Percentiles rank a stretch among this genome's conserved stretches.
Evolutionary conservation across 2,329 filamentous ascomycete species (phyloP).

Genomic region (Emydomyces testavorans): DNA sequence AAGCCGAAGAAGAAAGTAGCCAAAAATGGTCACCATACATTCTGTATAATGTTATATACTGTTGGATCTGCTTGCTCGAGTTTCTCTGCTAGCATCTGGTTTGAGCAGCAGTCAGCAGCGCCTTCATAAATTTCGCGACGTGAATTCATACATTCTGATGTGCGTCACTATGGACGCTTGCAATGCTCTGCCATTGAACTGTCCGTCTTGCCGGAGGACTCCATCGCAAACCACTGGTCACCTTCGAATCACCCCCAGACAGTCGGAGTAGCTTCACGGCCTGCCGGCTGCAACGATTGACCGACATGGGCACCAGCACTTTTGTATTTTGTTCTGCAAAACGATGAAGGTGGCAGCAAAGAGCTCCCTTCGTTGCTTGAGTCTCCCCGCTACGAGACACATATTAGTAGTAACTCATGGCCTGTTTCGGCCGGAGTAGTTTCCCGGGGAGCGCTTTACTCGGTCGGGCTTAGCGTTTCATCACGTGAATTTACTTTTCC

Average conservation of each 20-base stretch:
- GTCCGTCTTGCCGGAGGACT: constrained; percentile 18
- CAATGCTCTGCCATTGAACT: constrained; percentile 30
- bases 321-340: background rate
- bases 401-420: too few relatives aligned
- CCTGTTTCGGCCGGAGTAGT: constrained; percentile 5
- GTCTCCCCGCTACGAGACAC: background rate
- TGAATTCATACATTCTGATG: constrained; percentile 32
- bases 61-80: constrained; percentile 76
- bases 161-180: constrained; percentile 30
- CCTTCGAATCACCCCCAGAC: constrained; percentile 25
- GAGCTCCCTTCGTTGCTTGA: background rate
- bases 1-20: too few relatives aligned
- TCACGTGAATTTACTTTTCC: constrained; percentile 17
- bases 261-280: constrained; percentile 26
- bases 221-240: constrained; percentile 17
- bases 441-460: constrained; percentile 5
- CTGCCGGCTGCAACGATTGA: constrained; percentile 30
- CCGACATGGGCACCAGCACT: constrained; percentile 21
- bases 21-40: constrained; percentile 54
- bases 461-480: constrained; percentile 1
- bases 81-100: constrained; percentile 64
- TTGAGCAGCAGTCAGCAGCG: constrained; percentile 8
- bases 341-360: background rate
- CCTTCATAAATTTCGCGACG: background rate
- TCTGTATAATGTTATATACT: constrained; percentile 81